These are phyloP conservation scores for Aspergillus uvarum DNA, from an alignment of 2,329 filamentous ascomycete species.

Conservation along the genomic window DNA sequence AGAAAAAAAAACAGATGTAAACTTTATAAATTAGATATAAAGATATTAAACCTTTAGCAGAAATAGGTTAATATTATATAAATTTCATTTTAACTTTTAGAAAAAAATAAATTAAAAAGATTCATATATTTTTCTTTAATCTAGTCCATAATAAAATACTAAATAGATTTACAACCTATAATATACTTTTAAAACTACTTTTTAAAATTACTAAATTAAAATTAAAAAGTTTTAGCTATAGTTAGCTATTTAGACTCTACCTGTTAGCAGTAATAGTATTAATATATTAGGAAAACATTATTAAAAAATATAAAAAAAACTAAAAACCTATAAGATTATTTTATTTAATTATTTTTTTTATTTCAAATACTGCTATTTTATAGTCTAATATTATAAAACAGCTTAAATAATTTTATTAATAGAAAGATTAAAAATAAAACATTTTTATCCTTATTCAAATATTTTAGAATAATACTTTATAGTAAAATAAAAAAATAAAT, in stretches of 20 bases:
- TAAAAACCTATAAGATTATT: neutral
- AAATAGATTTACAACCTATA: constrained; percentile 5
- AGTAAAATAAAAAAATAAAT: too few species aligned
- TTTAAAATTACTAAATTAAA: neutral
- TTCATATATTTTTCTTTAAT: constrained; percentile 14
- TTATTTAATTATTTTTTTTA: neutral
- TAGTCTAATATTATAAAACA: constrained; percentile 1
- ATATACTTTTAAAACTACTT: neutral
- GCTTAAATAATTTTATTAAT: neutral
- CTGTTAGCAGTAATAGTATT: constrained; percentile 1
- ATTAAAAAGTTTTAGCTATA: neutral
- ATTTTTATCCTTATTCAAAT: constrained; percentile 3
- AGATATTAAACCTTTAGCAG: neutral
- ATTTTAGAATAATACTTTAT: too few species aligned
- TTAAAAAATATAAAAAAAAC: neutral
- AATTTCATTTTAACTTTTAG: neutral
- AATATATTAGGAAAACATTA: constrained; percentile 1
- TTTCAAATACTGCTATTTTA: neutral
- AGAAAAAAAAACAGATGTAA: too few species aligned
- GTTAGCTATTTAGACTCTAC: too few species aligned
- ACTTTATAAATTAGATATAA: too few species aligned
- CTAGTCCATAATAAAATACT: constrained; percentile 1
- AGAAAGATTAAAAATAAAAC: neutral
- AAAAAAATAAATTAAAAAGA: neutral
- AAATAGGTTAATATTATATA: neutral